Evolutionary conservation across 1,139 yeast species (phyloP).

Genomic region (Yarrowia galli): DNA sequence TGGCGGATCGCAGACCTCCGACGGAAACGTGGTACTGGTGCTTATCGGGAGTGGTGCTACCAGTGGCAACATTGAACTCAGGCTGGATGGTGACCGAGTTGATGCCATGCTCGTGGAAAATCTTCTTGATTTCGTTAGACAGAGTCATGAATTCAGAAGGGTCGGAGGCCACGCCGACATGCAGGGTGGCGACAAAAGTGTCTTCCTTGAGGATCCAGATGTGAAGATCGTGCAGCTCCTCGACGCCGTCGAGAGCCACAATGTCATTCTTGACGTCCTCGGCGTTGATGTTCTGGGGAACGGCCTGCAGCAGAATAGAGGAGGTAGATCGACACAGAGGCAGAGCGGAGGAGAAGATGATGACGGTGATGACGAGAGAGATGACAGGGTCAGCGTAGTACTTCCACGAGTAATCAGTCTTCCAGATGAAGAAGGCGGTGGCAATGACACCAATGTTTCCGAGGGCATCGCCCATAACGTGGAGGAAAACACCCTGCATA

Average conservation of each 20-base stretch:
- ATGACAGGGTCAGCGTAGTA: constrained; percentile 85
- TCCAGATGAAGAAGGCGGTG: constrained; percentile 93
- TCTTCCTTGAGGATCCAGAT: constrained; percentile 96
- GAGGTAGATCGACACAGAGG: constrained; percentile 90
- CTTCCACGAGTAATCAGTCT: constrained; percentile 87
- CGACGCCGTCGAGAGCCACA: constrained; percentile 69
- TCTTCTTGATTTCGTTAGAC: constrained; percentile 77
- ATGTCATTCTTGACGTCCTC: constrained; percentile 76
- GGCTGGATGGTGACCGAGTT: constrained; percentile 97
- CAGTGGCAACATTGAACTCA: constrained; percentile 58
- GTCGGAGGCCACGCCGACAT: constrained; percentile 71
- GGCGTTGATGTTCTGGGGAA: constrained; percentile 82
- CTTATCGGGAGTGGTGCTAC: constrained; percentile 33
- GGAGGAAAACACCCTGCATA: constrained; percentile 96
- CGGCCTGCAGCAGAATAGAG: constrained; percentile 87
- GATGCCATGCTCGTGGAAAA: constrained; percentile 83
- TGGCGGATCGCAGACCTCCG: constrained; percentile 37
- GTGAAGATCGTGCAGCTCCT: constrained; percentile 92
- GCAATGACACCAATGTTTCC: constrained; percentile 94
- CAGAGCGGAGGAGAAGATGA: constrained; percentile 88
- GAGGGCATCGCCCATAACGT: constrained; percentile 93
- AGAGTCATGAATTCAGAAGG: constrained; percentile 74
- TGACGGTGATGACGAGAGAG: constrained; percentile 82
- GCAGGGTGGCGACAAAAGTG: constrained; percentile 85
- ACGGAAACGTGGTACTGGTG: constrained; percentile 39